These are phyloP conservation scores for Tylopilus vinaceipallidus DNA, from an alignment of 768 basidiomycete genomes.

Conservation along the genomic window DNA sequence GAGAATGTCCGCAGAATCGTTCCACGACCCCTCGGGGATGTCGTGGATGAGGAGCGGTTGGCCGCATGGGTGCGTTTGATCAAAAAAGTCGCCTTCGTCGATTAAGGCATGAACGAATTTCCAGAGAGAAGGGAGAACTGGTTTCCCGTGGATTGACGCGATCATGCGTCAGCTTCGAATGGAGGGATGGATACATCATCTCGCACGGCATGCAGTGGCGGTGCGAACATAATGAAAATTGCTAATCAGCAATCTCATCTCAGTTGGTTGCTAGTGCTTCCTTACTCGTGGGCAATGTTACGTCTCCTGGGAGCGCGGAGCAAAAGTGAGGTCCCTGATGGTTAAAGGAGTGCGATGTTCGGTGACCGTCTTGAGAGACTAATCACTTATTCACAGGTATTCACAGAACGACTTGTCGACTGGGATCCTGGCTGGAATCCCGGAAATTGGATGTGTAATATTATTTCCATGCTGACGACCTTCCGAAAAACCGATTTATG, in stretches of 20 bases:
- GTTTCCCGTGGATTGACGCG: slow-evolving; percentile 23
- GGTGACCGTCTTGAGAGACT: slow-evolving; percentile 10
- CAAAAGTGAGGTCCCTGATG: slow-evolving; percentile 13
- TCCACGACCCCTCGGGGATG: slow-evolving; percentile 19
- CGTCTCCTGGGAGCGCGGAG: slow-evolving; percentile 24
- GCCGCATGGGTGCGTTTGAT: slow-evolving; percentile 9
- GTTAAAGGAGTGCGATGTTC: slow-evolving; percentile 17
- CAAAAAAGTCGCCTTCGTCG: neutral
- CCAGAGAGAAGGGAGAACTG: slow-evolving; percentile 1
- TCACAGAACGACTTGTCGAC: slow-evolving; percentile 12
- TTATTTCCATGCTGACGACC: slow-evolving; percentile 12
- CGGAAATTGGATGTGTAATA: slow-evolving; percentile 25
- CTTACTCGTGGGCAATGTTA: slow-evolving; percentile 28
- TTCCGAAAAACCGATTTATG: neutral
- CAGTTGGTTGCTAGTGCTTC: slow-evolving; percentile 27
- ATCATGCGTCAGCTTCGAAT: slow-evolving; percentile 16
- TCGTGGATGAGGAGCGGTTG: slow-evolving; percentile 9
- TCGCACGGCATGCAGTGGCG: slow-evolving; percentile 28
- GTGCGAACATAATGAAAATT: slow-evolving; percentile 28
- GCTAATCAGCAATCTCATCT: slow-evolving; percentile 26
- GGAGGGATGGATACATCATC: slow-evolving; percentile 21
- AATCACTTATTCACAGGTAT: too few relatives aligned
- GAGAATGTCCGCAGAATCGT: slow-evolving; percentile 4
- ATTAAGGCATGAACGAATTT: neutral
- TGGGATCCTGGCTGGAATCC: slow-evolving; percentile 18